Evolutionary conservation across 352 stramenopile genomes (phyloP).

Genomic region (Phytophthora syringae): DNA sequence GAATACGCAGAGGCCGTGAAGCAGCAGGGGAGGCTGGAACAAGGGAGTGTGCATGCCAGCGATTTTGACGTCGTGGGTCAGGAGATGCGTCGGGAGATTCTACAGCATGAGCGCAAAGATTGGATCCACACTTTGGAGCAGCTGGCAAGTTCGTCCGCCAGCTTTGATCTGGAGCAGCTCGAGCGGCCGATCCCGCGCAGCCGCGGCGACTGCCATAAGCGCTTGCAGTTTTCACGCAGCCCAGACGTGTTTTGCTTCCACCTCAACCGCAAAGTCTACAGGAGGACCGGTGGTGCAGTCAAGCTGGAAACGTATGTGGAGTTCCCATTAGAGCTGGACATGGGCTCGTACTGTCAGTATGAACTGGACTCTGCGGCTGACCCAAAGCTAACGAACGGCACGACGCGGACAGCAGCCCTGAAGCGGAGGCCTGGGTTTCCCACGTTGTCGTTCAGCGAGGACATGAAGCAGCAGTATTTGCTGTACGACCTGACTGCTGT

Average conservation of each 20-base stretch:
- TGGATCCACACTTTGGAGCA: slow-evolving; percentile 70
- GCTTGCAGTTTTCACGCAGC: slow-evolving; percentile 78
- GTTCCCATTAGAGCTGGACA: slow-evolving; percentile 84
- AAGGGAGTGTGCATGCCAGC: not conserved
- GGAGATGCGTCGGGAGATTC: slow-evolving; percentile 63
- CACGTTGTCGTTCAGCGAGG: slow-evolving; percentile 13
- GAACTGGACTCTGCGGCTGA: slow-evolving; percentile 46
- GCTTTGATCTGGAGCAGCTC: slow-evolving; percentile 48
- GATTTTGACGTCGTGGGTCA: slow-evolving; percentile 41
- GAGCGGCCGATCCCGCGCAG: slow-evolving; percentile 45
- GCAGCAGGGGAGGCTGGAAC: slow-evolving; percentile 16
- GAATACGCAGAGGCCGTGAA: slow-evolving; percentile 35
- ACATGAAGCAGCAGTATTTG: slow-evolving; percentile 46
- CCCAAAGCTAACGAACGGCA: slow-evolving; percentile 22
- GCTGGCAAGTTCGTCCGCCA: slow-evolving; percentile 35
- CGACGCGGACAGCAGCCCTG: slow-evolving; percentile 4
- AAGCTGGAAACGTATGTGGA: slow-evolving; percentile 84
- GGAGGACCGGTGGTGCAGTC: slow-evolving; percentile 61
- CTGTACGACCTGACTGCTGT: slow-evolving; percentile 82
- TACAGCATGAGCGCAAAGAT: slow-evolving; percentile 65
- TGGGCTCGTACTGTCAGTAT: slow-evolving; percentile 78
- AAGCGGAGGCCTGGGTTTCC: slow-evolving; percentile 11
- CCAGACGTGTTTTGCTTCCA: slow-evolving; percentile 89
- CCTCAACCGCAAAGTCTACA: slow-evolving; percentile 89
- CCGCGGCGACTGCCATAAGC: slow-evolving; percentile 67